These are phyloP conservation scores for Pseudofabraea citricarpa DNA, from an alignment of 2,329 filamentous ascomycete species.

Conservation along the genomic window DNA sequence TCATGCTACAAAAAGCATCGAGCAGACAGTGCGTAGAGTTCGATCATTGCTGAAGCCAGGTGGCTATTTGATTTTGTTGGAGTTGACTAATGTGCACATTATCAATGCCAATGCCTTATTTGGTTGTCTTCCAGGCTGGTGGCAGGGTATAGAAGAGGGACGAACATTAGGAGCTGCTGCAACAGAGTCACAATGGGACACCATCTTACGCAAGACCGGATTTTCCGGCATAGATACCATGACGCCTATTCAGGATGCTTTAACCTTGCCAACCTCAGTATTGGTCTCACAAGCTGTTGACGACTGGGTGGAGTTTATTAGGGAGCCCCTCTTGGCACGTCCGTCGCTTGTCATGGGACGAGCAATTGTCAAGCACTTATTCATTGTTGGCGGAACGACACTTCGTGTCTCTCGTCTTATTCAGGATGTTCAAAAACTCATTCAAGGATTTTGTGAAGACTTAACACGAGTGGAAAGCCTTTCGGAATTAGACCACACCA, in stretches of 20 bases:
- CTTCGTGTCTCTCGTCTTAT: background rate
- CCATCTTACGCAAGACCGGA: conserved; percentile 13
- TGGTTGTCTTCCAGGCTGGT: conserved; percentile 1
- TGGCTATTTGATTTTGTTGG: conserved; percentile 1
- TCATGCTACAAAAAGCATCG: conserved; percentile 27
- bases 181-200: conserved; percentile 12
- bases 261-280: background rate
- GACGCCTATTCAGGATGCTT: background rate
- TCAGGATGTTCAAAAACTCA: background rate
- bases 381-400: background rate
- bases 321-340: background rate
- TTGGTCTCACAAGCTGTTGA: background rate
- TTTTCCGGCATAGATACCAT: conserved; percentile 16
- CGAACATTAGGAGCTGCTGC: conserved; percentile 1
- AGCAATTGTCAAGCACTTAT: background rate
- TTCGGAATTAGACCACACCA: background rate
- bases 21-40: background rate
- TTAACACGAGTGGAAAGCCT: background rate
- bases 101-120: background rate
- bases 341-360: background rate
- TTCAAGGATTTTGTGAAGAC: background rate
- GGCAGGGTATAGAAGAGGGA: background rate
- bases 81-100: background rate
- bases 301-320: background rate
- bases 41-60: background rate